Percentiles rank a stretch among this genome's conserved stretches.
These are phyloP conservation scores for Coemansia sp. DNA, from an alignment of 192 early-diverging fungal genomes.

Conservation along the genomic window DNA sequence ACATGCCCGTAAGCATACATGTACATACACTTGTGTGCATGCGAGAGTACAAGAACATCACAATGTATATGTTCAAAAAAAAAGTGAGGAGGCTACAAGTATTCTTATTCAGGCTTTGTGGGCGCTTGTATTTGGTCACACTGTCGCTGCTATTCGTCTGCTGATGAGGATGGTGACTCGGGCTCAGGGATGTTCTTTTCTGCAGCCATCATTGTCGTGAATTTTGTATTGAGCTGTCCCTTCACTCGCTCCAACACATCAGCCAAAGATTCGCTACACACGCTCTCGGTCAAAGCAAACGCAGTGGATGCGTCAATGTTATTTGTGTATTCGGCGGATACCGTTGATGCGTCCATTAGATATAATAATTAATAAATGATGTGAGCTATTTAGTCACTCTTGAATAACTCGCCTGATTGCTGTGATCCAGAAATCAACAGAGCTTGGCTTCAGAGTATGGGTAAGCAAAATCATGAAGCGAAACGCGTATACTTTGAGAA, in stretches of 20 bases:
- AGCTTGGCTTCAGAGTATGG: background rate
- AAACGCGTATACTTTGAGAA: background rate
- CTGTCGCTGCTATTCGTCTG: background rate
- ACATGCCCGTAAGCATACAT: constrained; percentile 3
- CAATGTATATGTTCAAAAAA: background rate
- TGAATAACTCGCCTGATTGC: background rate
- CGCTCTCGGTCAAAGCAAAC: constrained; percentile 18
- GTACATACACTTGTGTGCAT: constrained; percentile 7
- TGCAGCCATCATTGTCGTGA: constrained; percentile 32
- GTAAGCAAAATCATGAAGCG: background rate
- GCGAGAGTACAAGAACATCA: background rate
- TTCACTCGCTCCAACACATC: constrained; percentile 28
- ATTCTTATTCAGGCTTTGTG: background rate
- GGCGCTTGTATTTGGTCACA: background rate
- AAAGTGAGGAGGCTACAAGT: background rate
- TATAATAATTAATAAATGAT: background rate
- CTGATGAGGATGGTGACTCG: background rate
- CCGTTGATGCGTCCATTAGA: constrained; percentile 10
- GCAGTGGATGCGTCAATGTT: background rate
- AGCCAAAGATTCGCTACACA: constrained; percentile 6
- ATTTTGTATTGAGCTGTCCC: constrained; percentile 27
- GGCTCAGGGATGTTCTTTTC: constrained; percentile 18
- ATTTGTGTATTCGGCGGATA: constrained; percentile 23
- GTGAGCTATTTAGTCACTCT: background rate
- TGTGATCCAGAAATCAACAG: background rate